A percentile compares a stretch with the other conserved stretches of the same genome.
These are phyloP conservation scores for Arthrobotrys iridis DNA, from an alignment of 2,329 filamentous ascomycete species.

Conservation along the genomic window DNA sequence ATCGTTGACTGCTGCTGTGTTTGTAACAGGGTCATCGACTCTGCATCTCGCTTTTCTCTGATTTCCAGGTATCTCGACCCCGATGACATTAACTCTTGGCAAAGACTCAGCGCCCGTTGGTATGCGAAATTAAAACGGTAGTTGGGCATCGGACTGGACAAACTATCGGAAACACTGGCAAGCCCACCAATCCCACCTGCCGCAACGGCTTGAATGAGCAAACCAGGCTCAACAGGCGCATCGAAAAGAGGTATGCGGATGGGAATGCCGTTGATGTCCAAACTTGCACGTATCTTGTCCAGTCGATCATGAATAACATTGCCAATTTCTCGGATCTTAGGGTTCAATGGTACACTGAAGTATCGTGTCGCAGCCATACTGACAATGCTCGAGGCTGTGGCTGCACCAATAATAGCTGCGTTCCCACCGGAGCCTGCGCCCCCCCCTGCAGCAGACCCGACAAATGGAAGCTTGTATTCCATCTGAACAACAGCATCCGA, in stretches of 20 bases:
- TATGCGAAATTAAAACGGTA: slow-evolving; percentile 59
- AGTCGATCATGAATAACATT: slow-evolving; percentile 59
- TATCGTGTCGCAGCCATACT: slow-evolving; percentile 54
- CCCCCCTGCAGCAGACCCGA: not conserved
- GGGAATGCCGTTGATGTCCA: slow-evolving; percentile 59
- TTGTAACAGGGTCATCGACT: slow-evolving; percentile 54
- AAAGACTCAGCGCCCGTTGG: slow-evolving; percentile 58
- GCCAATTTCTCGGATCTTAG: slow-evolving; percentile 55
- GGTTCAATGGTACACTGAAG: slow-evolving; percentile 59
- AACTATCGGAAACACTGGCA: slow-evolving; percentile 48
- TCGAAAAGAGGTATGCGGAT: slow-evolving; percentile 56
- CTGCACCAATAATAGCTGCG: not conserved
- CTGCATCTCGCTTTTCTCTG: slow-evolving; percentile 57
- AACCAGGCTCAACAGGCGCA: slow-evolving; percentile 59
- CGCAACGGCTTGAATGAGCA: slow-evolving; percentile 57
- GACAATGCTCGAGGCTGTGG: not conserved
- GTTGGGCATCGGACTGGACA: slow-evolving; percentile 57
- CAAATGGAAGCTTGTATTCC: not conserved
- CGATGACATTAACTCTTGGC: slow-evolving; percentile 56
- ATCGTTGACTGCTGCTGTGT: slow-evolving; percentile 49
- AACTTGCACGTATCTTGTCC: slow-evolving; percentile 60
- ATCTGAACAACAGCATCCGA: slow-evolving; percentile 53
- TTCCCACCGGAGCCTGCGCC: not conserved
- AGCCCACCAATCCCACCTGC: slow-evolving; percentile 47
- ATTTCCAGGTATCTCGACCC: slow-evolving; percentile 53